Evolutionary conservation across 139 green algal genomes (phyloP).

Genomic region (Chlorella ohadii): DNA sequence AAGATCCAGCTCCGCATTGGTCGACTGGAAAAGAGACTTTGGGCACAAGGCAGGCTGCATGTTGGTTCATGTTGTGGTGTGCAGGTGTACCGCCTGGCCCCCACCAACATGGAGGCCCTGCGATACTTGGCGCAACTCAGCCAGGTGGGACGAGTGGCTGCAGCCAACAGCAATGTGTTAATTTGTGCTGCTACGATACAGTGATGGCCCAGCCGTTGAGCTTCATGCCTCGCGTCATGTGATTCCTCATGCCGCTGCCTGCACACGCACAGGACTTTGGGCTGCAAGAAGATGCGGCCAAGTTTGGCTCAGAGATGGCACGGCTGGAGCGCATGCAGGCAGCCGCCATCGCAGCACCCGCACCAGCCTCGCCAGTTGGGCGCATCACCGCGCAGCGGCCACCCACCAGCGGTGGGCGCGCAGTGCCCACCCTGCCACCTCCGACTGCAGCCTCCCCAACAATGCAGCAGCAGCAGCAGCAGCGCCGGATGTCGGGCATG

Average conservation of each 20-base stretch:
- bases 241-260: no score
- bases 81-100: constrained; percentile 62
- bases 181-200: no score
- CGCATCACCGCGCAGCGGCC: constrained; percentile 13
- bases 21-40: no score
- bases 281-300: constrained; percentile 32
- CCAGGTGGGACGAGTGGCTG: constrained; percentile 35
- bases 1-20: no score
- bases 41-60: no score
- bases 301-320: constrained; percentile 27
- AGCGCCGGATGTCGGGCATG: neutral
- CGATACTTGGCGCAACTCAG: constrained; percentile 87
- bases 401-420: neutral
- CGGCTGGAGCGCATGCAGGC: constrained; percentile 41
- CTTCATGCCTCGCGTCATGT: no score
- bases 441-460: neutral
- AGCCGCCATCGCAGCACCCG: neutral
- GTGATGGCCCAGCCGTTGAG: no score
- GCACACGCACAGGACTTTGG: constrained; percentile 39
- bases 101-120: constrained; percentile 88
- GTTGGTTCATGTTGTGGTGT: no score
- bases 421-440: neutral
- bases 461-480: neutral
- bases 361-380: neutral
- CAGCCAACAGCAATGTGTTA: no score